These are phyloP conservation scores for Gorgonomyces haynaldii DNA, from an alignment of 192 early-diverging fungal genomes.

Conservation along the genomic window DNA sequence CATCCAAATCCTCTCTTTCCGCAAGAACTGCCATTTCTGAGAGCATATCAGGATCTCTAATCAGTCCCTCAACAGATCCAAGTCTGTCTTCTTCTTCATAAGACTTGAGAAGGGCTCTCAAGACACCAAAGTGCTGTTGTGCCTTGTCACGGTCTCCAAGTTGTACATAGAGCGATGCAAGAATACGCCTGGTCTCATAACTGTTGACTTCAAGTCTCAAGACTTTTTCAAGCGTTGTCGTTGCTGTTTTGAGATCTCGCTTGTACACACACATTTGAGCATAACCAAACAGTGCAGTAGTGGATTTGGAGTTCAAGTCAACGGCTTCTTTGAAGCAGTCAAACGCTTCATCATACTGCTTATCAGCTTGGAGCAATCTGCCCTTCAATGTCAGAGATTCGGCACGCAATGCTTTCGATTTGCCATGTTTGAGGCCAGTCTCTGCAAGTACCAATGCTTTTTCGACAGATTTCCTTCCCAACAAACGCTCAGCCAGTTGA, in stretches of 20 bases:
- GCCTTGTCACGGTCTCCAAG: constrained; percentile 1
- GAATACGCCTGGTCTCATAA: constrained; percentile 23
- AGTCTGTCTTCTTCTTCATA: constrained; percentile 2
- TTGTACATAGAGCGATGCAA: neutral
- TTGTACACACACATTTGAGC: constrained; percentile 58
- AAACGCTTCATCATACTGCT: constrained; percentile 60
- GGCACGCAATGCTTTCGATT: neutral
- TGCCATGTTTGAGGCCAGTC: constrained; percentile 4
- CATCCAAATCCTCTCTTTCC: constrained; percentile 15
- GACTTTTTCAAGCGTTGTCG: constrained; percentile 25
- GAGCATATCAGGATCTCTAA: constrained; percentile 23
- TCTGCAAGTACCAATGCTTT: constrained; percentile 9
- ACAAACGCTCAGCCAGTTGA: constrained; percentile 22
- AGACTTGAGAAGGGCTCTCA: constrained; percentile 2
- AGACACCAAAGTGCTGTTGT: constrained; percentile 3
- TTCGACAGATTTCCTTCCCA: constrained; percentile 14
- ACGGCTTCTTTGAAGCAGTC: constrained; percentile 56
- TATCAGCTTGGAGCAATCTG: constrained; percentile 21
- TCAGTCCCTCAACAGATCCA: too few species aligned
- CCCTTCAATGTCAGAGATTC: constrained; percentile 6
- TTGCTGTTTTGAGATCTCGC: constrained; percentile 23
- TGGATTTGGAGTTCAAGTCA: constrained; percentile 53
- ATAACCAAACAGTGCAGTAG: constrained; percentile 60
- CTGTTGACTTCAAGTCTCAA: constrained; percentile 28
- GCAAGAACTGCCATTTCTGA: constrained; percentile 18